Conservation (phyloP, 371 early-diverging fungal species). For the Batkoa obscura region DNA sequence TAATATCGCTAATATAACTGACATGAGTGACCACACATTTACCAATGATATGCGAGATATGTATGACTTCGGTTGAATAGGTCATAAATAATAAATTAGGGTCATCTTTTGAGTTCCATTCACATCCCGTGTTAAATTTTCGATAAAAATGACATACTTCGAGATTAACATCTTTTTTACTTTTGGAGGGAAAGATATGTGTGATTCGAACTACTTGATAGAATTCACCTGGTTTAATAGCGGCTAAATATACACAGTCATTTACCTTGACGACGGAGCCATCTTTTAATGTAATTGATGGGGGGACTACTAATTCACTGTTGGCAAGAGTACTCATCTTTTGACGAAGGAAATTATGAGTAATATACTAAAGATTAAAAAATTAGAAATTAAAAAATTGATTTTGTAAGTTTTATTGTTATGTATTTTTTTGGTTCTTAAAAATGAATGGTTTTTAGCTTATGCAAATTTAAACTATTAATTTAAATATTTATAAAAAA, state of each 20-base stretch:
- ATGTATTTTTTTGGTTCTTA: too few relatives aligned
- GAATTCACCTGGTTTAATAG: neutral
- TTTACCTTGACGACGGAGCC: neutral
- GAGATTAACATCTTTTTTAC: neutral
- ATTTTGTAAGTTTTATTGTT: too few relatives aligned
- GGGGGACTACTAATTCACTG: neutral
- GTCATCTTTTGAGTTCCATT: neutral
- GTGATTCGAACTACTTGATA: constrained; percentile 1
- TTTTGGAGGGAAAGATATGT: neutral
- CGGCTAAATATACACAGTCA: neutral
- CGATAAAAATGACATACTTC: constrained; percentile 3
- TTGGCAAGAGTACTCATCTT: too few relatives aligned
- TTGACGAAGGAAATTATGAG: too few relatives aligned
- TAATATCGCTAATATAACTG: neutral
- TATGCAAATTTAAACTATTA: too few relatives aligned
- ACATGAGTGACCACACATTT: neutral
- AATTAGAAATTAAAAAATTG: too few relatives aligned
- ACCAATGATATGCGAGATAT: neutral
- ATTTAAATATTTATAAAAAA: too few relatives aligned
- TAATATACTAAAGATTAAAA: too few relatives aligned
- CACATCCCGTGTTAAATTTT: neutral
- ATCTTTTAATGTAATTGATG: neutral
- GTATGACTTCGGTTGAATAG: neutral
- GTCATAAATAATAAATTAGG: neutral
- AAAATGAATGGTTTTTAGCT: too few relatives aligned